phyloP scores from a whole-genome alignment of 106 monocot genomes.

The Phalaenopsis aphrodite region DNA sequence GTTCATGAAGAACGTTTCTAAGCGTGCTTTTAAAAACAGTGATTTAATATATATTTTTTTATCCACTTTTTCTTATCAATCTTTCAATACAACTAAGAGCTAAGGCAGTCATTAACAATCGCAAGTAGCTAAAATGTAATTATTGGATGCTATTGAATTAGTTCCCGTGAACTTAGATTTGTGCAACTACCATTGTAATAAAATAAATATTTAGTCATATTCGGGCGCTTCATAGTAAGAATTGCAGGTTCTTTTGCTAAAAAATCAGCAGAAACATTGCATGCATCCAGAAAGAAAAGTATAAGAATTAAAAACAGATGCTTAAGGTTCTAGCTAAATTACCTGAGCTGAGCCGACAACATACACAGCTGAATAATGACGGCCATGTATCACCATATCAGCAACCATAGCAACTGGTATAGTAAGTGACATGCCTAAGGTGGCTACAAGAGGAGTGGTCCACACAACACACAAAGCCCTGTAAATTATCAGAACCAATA shows the following conservation, averaged over 20 bases:
- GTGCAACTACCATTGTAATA: background rate
- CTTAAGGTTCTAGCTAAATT: background rate
- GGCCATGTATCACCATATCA: conserved; percentile 96
- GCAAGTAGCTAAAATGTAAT: background rate
- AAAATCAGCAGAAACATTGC: background rate
- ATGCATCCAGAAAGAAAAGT: background rate
- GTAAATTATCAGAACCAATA: conserved; percentile 5
- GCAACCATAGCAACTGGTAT: conserved; percentile 98
- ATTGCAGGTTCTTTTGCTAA: background rate
- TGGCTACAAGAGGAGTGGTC: conserved; percentile 98
- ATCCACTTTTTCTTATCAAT: background rate
- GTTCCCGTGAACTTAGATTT: background rate
- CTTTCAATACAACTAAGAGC: background rate
- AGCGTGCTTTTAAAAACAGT: too few relatives aligned
- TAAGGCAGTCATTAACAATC: background rate
- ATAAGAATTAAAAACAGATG: background rate
- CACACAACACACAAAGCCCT: conserved; percentile 98
- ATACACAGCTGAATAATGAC: conserved; percentile 93
- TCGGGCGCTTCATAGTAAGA: background rate
- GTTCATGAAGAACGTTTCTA: too few relatives aligned
- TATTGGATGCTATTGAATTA: background rate
- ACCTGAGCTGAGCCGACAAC: conserved; percentile 94
- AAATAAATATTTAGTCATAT: background rate
- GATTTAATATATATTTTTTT: too few relatives aligned
- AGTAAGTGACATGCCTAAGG: conserved; percentile 93